Conservation (phyloP, 306 rosid genomes). For the Pyrus betulifolia region DNA sequence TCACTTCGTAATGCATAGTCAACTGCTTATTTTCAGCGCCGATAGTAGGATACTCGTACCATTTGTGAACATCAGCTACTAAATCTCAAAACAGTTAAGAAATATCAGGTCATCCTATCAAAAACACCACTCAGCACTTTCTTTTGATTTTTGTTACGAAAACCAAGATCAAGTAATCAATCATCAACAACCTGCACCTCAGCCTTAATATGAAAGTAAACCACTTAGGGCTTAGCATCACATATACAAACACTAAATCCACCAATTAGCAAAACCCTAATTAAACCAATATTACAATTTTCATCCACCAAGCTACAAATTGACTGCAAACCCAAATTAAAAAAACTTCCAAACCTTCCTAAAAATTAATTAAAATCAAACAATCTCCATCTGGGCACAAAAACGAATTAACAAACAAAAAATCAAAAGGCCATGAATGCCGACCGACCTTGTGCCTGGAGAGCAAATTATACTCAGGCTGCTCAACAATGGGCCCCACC, state of each 20-base stretch:
- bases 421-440: background rate
- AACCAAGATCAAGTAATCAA: background rate
- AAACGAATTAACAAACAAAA: background rate
- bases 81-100: background rate
- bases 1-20: background rate
- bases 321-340: background rate
- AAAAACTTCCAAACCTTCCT: background rate
- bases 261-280: background rate
- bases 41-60: background rate
- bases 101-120: background rate
- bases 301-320: background rate
- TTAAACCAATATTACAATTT: background rate
- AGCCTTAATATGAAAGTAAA: background rate
- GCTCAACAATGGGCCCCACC: constrained; percentile 89
- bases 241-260: too few relatives aligned
- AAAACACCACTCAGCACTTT: background rate
- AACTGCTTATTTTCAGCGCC: background rate
- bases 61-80: background rate
- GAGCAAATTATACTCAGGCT: constrained; percentile 86
- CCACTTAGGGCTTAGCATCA: background rate
- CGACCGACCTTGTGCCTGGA: constrained; percentile 68
- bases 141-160: too few relatives aligned
- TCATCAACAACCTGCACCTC: background rate
- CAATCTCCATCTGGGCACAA: background rate
- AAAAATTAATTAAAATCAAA: background rate